Evolutionary conservation across 768 basidiomycete genomes (phyloP), one percentile per base, ranked within the genome.

Genomic region (Pleurotus djamor): DNA sequence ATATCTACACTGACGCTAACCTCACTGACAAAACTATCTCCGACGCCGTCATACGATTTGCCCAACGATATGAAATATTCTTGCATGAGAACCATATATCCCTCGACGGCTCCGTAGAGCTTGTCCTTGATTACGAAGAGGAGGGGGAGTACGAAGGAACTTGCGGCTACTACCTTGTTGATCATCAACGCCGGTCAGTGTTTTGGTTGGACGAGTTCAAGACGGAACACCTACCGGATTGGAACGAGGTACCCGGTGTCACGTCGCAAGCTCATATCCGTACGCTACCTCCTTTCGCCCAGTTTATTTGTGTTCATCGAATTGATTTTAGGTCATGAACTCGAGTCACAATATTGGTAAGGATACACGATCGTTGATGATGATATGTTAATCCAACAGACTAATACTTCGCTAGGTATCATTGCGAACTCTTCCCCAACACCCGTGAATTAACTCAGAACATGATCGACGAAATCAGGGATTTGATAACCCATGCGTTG

Each of bases 91-190:
- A 47, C 9, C 57, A 62, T n/a, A n/a, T 63, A 5, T 43, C 14
- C 38, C 45, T 55, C 6, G 65, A 72, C 1, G 33, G 61, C 1
- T 60, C 77, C 45, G 59, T 72, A 21, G 73, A 81, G 36, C 66
- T 83, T 4, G 71, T 81, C 28, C 50, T 83, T 35, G 76, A 78
- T 50, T 71, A 79, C 2, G n/a, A 32, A 33, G 67, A 55, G 48
- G 1, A 37, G 4, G 62, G 52, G n/a, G 61, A 62, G 3, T 67
- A 67, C 0, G 58, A 63, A 17, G 35, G 52, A 9, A 34, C 66
- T n/a, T 78, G 75, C 60, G 67, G 72, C n/a, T 84, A 83, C 65
- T 84, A 82, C 63, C 76, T 76, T 57, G 78, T 73, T 33, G 69
- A 75, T 58, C 74, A 75, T 36, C 12, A 58, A 1, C 63, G 66